Percentiles rank a stretch among this genome's conserved stretches.
phyloP scores from a whole-genome alignment of 306 rosid genomes.

The Purshia tridentata region DNA sequence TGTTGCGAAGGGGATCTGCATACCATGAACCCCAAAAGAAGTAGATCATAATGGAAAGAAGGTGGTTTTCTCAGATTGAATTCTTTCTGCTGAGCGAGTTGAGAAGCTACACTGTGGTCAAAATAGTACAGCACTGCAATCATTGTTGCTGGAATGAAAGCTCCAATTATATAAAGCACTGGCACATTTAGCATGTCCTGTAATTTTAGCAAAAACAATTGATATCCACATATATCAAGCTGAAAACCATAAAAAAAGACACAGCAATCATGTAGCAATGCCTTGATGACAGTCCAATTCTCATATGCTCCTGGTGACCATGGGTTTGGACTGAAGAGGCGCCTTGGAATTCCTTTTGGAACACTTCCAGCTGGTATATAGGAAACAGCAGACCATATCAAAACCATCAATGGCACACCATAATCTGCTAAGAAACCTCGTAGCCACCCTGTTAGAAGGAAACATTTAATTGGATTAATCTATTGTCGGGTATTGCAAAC shows the following conservation, averaged over 20 bases:
- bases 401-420: slow-evolving; percentile 77
- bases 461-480: slow-evolving; percentile 3
- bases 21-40: slow-evolving; percentile 86
- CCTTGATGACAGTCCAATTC: slow-evolving; percentile 79
- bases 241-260: slow-evolving; percentile 1
- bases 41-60: slow-evolving; percentile 78
- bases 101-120: slow-evolving; percentile 88
- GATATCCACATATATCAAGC: slow-evolving; percentile 9
- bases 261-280: slow-evolving; percentile 26
- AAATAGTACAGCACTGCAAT: slow-evolving; percentile 82
- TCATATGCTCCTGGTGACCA: slow-evolving; percentile 74
- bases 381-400: slow-evolving; percentile 70
- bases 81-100: slow-evolving; percentile 84
- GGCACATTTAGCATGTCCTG: slow-evolving; percentile 85
- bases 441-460: slow-evolving; percentile 48
- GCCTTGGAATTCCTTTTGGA: slow-evolving; percentile 75
- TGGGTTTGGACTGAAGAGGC: slow-evolving; percentile 84
- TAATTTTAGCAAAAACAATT: slow-evolving; percentile 21
- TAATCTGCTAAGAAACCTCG: slow-evolving; percentile 76
- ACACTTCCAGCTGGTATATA: slow-evolving; percentile 58
- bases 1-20: slow-evolving; percentile 16
- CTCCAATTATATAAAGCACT: slow-evolving; percentile 65
- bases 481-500: not conserved
- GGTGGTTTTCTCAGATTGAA: slow-evolving; percentile 79
- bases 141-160: slow-evolving; percentile 82